Evolutionary conservation across 2,329 filamentous ascomycete species (phyloP).

Genomic region (Gnomoniopsis sp.): DNA sequence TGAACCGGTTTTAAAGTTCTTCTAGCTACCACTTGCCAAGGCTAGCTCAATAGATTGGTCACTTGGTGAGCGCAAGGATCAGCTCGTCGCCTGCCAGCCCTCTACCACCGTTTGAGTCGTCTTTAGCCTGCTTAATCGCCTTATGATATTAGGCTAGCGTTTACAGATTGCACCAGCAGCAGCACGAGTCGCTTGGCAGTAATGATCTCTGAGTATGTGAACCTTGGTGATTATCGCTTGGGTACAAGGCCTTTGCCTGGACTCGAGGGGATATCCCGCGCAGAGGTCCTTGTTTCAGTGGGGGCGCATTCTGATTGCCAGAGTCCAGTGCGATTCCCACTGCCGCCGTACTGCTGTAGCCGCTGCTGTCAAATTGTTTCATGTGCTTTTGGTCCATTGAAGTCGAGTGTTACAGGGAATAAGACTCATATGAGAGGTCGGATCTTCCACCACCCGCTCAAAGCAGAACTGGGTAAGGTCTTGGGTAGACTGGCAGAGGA

Average conservation of each 20-base stretch:
- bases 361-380: conserved; percentile 1
- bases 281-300: background rate
- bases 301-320: background rate
- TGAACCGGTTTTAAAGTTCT: background rate
- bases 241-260: background rate
- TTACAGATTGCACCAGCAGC: background rate
- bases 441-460: background rate
- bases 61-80: conserved; percentile 2
- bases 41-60: conserved; percentile 4
- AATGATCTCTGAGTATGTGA: background rate
- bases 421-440: background rate
- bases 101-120: conserved; percentile 4
- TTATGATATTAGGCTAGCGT: background rate
- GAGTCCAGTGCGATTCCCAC: background rate
- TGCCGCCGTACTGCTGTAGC: background rate
- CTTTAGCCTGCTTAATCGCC: conserved; percentile 3
- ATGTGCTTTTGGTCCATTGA: background rate
- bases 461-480: background rate
- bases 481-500: too few relatives aligned
- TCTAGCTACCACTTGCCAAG: background rate
- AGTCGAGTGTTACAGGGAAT: background rate
- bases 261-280: background rate
- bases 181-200: conserved; percentile 1
- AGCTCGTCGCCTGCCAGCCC: background rate
- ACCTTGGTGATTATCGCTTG: background rate